These are phyloP conservation scores for Alternaria postmessia DNA, from an alignment of 2,329 filamentous ascomycete genomes.

Conservation along the genomic window DNA sequence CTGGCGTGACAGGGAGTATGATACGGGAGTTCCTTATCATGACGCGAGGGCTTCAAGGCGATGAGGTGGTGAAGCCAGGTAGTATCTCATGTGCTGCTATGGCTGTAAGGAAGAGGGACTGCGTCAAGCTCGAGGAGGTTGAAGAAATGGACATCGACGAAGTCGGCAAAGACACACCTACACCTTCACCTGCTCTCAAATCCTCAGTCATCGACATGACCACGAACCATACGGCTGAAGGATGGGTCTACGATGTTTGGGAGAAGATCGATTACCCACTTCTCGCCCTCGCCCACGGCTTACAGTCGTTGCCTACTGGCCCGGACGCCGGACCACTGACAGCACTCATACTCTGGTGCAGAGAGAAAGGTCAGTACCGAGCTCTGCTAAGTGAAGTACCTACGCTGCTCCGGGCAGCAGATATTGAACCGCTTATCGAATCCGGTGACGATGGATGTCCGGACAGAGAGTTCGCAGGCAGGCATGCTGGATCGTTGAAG, in stretches of 20 bases:
- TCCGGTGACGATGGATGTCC: slow-evolving; percentile 8
- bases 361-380: not conserved
- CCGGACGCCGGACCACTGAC: slow-evolving; percentile 30
- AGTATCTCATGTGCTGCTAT: not conserved
- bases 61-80: not conserved
- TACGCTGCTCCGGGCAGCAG: slow-evolving; percentile 6
- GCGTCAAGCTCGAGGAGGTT: not conserved
- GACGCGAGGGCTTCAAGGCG: slow-evolving; percentile 12
- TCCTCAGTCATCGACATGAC: not conserved
- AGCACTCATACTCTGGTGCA: slow-evolving; percentile 20
- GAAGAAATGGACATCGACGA: not conserved
- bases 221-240: slow-evolving; percentile 20
- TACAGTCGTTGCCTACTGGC: slow-evolving; percentile 20
- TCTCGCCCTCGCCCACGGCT: slow-evolving; percentile 23
- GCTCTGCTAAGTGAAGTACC: slow-evolving; percentile 22
- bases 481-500: slow-evolving; percentile 14
- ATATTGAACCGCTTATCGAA: slow-evolving; percentile 20
- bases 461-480: not conserved
- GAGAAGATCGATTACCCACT: slow-evolving; percentile 29
- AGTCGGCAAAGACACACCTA: not conserved
- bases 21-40: slow-evolving; percentile 6
- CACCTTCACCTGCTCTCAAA: not conserved
- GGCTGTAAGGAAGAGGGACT: not conserved
- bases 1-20: not conserved
- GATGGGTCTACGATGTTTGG: slow-evolving; percentile 16